Evolutionary conservation across 1,284 basidiomycete genomes (phyloP).

Genomic region (Vanrija sp.): DNA sequence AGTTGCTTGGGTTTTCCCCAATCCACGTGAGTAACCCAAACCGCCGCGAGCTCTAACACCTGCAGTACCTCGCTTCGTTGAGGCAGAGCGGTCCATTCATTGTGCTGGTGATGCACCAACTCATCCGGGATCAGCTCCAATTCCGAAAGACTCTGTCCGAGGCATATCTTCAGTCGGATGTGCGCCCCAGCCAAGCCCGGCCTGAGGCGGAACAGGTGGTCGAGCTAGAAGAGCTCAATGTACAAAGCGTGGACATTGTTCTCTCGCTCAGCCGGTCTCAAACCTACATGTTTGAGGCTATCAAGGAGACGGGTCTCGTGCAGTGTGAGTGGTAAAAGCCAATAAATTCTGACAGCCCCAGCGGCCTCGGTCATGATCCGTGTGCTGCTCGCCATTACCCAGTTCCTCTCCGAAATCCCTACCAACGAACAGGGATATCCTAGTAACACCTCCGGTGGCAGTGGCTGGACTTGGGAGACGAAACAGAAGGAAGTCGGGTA

Average conservation of each 20-base stretch:
- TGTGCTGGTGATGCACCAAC: conserved; percentile 29
- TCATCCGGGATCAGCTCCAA: conserved; percentile 22
- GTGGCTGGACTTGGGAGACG: conserved; percentile 37
- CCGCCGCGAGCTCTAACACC: conserved; percentile 4
- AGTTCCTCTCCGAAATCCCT: conserved; percentile 33
- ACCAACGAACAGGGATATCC: conserved; percentile 42
- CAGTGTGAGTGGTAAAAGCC: not conserved
- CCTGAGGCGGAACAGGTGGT: conserved; percentile 11
- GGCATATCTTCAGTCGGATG: conserved; percentile 16
- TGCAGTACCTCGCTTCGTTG: conserved; percentile 18
- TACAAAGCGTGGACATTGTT: conserved; percentile 29
- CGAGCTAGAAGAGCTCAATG: conserved; percentile 22
- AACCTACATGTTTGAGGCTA: not conserved
- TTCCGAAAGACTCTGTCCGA: conserved; percentile 24
- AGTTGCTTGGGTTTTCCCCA: conserved; percentile 33
- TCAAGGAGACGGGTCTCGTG: not conserved
- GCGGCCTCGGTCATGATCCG: conserved; percentile 24
- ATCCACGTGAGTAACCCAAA: conserved; percentile 25
- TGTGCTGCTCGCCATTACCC: conserved; percentile 22
- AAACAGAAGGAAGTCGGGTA: conserved; percentile 28
- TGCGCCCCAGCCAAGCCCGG: not conserved
- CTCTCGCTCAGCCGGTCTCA: conserved; percentile 18
- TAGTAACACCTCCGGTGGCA: conserved; percentile 28
- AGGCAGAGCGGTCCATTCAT: conserved; percentile 25
- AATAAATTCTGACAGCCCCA: too few relatives aligned